These are phyloP conservation scores for Candida maesae DNA, from an alignment of 805 yeast species.

Conservation along the genomic window DNA sequence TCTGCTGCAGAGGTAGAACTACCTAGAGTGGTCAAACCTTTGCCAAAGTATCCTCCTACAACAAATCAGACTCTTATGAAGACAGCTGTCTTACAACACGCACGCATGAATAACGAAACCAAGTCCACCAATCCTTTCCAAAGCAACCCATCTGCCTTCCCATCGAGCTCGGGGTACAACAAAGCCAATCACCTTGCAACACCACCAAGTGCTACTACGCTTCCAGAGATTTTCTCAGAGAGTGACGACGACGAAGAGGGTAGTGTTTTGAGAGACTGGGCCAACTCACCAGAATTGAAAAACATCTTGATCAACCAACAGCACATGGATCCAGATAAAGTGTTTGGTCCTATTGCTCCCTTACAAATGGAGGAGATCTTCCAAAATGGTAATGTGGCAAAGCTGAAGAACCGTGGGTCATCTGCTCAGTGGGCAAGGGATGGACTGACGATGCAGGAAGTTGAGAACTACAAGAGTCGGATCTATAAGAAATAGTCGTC, in stretches of 20 bases:
- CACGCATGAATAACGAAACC: constrained; percentile 23
- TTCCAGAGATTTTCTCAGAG: constrained; percentile 47
- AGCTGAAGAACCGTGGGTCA: constrained; percentile 52
- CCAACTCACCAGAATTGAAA: constrained; percentile 52
- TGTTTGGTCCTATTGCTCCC: constrained; percentile 74
- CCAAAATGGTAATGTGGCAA: constrained; percentile 42
- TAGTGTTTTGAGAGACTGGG: constrained; percentile 54
- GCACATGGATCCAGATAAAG: constrained; percentile 55
- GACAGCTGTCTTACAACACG: constrained; percentile 32
- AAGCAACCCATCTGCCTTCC: constrained; percentile 3
- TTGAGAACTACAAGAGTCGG: constrained; percentile 41
- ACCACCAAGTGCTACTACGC: constrained; percentile 22
- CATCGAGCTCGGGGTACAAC: background rate
- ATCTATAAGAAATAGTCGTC: constrained; percentile 8
- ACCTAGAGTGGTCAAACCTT: constrained; percentile 9
- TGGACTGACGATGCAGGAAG: constrained; percentile 42
- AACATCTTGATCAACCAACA: constrained; percentile 43
- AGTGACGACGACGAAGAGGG: constrained; percentile 53
- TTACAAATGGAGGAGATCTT: constrained; percentile 69
- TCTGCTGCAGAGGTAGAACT: constrained; percentile 5
- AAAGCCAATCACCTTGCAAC: constrained; percentile 17
- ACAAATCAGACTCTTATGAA: constrained; percentile 29
- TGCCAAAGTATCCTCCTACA: constrained; percentile 14
- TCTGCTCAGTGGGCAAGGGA: constrained; percentile 45
- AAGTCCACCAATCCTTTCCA: constrained; percentile 16